Conservation (phyloP, 1,284 basidiomycete genomes). For the Ceratobasidium sp. region DNA sequence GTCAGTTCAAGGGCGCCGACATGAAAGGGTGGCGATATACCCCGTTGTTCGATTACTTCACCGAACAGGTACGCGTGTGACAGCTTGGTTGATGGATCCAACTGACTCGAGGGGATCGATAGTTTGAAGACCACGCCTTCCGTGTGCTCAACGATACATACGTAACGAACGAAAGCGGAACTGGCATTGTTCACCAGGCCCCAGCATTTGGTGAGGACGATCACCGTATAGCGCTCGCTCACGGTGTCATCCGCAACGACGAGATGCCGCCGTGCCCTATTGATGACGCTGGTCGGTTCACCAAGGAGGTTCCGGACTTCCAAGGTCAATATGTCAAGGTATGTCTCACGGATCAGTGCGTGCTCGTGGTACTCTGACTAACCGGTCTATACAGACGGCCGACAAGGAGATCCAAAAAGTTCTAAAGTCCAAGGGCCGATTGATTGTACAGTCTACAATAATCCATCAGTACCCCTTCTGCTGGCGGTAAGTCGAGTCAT, state of each 20-base stretch:
- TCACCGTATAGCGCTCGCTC: slow-evolving; percentile 89
- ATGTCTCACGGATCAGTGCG: slow-evolving; percentile 44
- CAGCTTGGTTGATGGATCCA: background rate
- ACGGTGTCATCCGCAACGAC: slow-evolving; percentile 84
- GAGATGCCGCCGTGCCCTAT: slow-evolving; percentile 97
- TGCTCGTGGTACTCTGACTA: background rate
- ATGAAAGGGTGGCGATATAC: slow-evolving; percentile 97
- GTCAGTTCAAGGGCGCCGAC: slow-evolving; percentile 86
- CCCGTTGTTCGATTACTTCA: slow-evolving; percentile 97
- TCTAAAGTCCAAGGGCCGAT: slow-evolving; percentile 86
- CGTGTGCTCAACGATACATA: slow-evolving; percentile 91
- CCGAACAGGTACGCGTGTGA: slow-evolving; percentile 73
- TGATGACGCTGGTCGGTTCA: slow-evolving; percentile 90
- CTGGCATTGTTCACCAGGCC: slow-evolving; percentile 98
- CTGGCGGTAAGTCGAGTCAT: slow-evolving; percentile 76
- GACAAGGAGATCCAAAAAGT: slow-evolving; percentile 95
- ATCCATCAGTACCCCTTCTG: slow-evolving; percentile 97
- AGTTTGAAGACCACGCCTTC: slow-evolving; percentile 95
- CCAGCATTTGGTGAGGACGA: slow-evolving; percentile 99
- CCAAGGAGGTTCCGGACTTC: slow-evolving; percentile 90
- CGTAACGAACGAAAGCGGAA: slow-evolving; percentile 93
- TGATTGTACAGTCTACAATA: slow-evolving; percentile 88
- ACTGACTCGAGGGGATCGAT: background rate
- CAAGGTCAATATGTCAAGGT: slow-evolving; percentile 93
- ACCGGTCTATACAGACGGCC: slow-evolving; percentile 68